Conservation (phyloP, 2,329 filamentous ascomycete genomes). For the Alternaria alternata region DNA sequence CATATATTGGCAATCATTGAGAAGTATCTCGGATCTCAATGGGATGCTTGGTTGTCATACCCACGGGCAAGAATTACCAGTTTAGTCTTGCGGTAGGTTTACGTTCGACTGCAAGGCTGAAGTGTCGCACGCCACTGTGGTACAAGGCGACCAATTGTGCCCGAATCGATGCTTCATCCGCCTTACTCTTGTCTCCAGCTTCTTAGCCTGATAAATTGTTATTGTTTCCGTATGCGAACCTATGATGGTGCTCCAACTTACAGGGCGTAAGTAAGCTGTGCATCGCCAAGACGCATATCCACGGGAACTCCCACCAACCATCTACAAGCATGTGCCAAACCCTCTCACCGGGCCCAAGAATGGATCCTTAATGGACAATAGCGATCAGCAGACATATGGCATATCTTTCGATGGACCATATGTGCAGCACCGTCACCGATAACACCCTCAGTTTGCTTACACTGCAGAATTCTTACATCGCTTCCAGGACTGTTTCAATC, state of each 20-base stretch:
- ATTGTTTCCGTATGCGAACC: not conserved
- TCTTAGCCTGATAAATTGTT: not conserved
- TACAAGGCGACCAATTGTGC: not conserved
- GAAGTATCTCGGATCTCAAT: conserved; percentile 53
- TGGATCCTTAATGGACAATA: not conserved
- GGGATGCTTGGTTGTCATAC: conserved; percentile 16
- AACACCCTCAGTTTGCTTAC: not conserved
- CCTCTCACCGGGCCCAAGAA: not conserved
- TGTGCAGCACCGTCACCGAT: not conserved
- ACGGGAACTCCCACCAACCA: conserved; percentile 1
- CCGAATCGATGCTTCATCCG: not conserved
- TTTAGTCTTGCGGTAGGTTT: not conserved
- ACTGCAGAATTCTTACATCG: not conserved
- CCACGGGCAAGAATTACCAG: not conserved
- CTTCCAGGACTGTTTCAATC: not conserved
- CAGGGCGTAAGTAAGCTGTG: not conserved
- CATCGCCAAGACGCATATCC: not conserved
- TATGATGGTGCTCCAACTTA: not conserved
- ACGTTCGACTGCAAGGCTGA: not conserved
- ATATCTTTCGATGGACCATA: not conserved
- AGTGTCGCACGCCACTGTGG: not conserved
- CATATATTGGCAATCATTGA: conserved; percentile 57
- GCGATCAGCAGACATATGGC: not conserved
- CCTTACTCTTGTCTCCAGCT: not conserved
- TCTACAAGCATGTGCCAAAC: not conserved